A percentile compares a stretch with the other conserved stretches of the same genome.
Evolutionary conservation across 139 green algal genomes (phyloP).

Genomic region (Gonium pectorale): DNA sequence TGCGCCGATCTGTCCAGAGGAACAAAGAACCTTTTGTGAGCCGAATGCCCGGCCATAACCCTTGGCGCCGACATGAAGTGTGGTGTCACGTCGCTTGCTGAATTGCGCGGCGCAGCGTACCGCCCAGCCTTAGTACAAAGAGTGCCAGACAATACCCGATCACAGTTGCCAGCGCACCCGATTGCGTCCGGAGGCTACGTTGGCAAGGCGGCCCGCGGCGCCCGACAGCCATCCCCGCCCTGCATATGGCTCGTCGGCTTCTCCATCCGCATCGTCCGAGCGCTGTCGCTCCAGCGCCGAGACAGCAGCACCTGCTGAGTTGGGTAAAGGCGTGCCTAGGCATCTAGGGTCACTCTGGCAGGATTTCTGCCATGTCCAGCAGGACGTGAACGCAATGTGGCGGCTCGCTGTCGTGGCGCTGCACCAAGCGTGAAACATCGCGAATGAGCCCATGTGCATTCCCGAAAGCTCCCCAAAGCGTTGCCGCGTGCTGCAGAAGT

Average conservation of each 20-base stretch:
- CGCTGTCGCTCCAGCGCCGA: not conserved
- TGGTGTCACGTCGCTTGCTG: no score
- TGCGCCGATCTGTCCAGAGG: not conserved
- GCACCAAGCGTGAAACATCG: no score
- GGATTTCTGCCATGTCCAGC: not conserved
- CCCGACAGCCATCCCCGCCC: conserved; percentile 26
- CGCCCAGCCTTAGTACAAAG: not conserved
- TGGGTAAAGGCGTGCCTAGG: not conserved
- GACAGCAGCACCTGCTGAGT: not conserved
- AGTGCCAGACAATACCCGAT: not conserved
- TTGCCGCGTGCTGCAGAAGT: no score
- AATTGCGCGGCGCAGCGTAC: no score
- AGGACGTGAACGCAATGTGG: no score
- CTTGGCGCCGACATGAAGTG: not conserved
- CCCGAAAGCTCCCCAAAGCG: no score
- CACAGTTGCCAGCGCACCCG: not conserved
- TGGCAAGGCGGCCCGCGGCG: not conserved
- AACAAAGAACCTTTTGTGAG: not conserved
- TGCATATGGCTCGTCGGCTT: not conserved
- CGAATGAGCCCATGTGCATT: no score
- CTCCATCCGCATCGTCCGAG: not conserved
- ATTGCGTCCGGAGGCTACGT: not conserved
- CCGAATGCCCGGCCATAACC: not conserved
- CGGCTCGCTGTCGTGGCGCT: no score
- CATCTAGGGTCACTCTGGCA: not conserved